phyloP scores from a whole-genome alignment of 352 stramenopile genomes.

The Lagenidium sp. region DNA sequence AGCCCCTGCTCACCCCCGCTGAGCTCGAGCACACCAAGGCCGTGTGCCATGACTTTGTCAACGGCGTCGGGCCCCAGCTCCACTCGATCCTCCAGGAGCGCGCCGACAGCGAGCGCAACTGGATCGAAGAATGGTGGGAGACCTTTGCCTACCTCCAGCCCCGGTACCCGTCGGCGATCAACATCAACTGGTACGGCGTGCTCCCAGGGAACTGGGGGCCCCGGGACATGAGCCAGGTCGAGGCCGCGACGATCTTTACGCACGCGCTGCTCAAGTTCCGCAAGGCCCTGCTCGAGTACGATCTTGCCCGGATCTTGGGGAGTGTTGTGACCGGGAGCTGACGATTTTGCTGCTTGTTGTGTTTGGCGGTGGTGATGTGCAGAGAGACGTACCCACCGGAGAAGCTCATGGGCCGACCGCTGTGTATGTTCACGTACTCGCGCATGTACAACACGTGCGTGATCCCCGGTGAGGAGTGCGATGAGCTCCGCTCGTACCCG shows the following conservation, averaged over 20 bases:
- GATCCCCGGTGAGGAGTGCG: constrained; percentile 87
- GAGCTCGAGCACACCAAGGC: constrained; percentile 90
- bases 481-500: constrained; percentile 85
- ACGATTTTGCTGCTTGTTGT: constrained; percentile 1
- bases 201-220: constrained; percentile 90
- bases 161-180: constrained; percentile 93
- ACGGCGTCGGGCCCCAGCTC: constrained; percentile 83
- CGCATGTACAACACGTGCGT: constrained; percentile 96
- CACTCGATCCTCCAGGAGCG: constrained; percentile 85
- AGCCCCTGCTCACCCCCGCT: constrained; percentile 78
- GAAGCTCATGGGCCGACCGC: constrained; percentile 88
- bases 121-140: constrained; percentile 96
- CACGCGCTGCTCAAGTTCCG: constrained; percentile 89
- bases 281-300: constrained; percentile 82
- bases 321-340: neutral
- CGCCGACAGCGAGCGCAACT: constrained; percentile 79
- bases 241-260: constrained; percentile 81
- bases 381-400: constrained; percentile 90
- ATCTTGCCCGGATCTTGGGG: constrained; percentile 3
- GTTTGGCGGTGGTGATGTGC: neutral
- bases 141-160: constrained; percentile 94
- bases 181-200: constrained; percentile 98
- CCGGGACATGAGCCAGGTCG: constrained; percentile 88
- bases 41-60: constrained; percentile 87
- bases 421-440: constrained; percentile 93